Percentiles rank a stretch among this genome's conserved stretches.
phyloP scores from a whole-genome alignment of 768 basidiomycete genomes.

The Mycena crocata region DNA sequence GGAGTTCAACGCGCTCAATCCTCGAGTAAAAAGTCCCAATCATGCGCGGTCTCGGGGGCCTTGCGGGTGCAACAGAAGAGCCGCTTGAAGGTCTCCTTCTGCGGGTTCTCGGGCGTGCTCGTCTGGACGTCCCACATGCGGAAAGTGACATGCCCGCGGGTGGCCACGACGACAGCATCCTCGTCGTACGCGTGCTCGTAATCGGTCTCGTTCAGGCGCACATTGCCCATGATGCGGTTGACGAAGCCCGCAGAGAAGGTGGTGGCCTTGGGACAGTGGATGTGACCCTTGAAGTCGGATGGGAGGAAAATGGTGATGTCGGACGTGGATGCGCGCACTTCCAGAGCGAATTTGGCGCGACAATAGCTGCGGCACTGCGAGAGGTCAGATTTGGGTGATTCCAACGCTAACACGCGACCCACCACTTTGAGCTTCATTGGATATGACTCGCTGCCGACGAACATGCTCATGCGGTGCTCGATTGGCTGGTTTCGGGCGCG shows the following conservation, averaged over 20 bases:
- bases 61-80: slow-evolving; percentile 71
- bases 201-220: slow-evolving; percentile 57
- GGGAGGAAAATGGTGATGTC: slow-evolving; percentile 83
- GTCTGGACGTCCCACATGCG: slow-evolving; percentile 85
- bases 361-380: slow-evolving; percentile 68
- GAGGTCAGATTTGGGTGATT: slow-evolving; percentile 15
- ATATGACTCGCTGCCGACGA: slow-evolving; percentile 61
- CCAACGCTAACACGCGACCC: slow-evolving; percentile 45
- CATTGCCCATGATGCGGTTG: slow-evolving; percentile 72
- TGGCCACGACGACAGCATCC: slow-evolving; percentile 74
- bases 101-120: slow-evolving; percentile 69
- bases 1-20: slow-evolving; percentile 53
- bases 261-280: slow-evolving; percentile 61
- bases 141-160: slow-evolving; percentile 72
- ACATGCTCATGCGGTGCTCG: slow-evolving; percentile 79
- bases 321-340: slow-evolving; percentile 72
- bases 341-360: slow-evolving; percentile 70
- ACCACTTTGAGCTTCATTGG: slow-evolving; percentile 81
- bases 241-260: slow-evolving; percentile 78
- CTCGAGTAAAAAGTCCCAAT: slow-evolving; percentile 86
- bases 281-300: slow-evolving; percentile 80
- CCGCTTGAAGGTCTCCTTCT: slow-evolving; percentile 72
- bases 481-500: slow-evolving; percentile 80
- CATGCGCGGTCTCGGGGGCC: slow-evolving; percentile 64
- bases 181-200: slow-evolving; percentile 51